Evolutionary conservation across 2,329 filamentous ascomycete species (phyloP).

Genomic region (Acarospora socialis): DNA sequence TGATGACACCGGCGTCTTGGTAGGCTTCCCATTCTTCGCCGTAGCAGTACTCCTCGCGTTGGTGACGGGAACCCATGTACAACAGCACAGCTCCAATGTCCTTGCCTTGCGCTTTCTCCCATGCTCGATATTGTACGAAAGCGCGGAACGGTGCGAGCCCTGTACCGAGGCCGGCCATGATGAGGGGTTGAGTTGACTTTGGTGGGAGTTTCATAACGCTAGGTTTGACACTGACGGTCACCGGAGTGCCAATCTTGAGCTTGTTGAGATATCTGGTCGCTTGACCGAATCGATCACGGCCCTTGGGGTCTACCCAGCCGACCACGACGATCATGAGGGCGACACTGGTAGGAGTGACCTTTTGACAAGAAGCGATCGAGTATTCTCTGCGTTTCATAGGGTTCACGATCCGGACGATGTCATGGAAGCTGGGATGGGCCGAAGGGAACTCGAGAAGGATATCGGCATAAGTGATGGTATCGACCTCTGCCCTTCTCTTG

Average conservation of each 20-base stretch:
- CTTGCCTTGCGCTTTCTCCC: conserved; percentile 95
- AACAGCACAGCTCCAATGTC: conserved; percentile 84
- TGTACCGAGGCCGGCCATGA: conserved; percentile 98
- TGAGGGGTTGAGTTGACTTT: conserved; percentile 77
- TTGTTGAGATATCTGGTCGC: conserved; percentile 78
- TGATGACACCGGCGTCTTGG: conserved; percentile 87
- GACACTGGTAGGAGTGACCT: conserved; percentile 79
- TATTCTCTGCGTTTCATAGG: conserved; percentile 96
- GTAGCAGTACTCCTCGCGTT: conserved; percentile 96
- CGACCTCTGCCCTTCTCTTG: conserved; percentile 80
- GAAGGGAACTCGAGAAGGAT: conserved; percentile 80
- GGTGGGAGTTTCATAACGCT: conserved; percentile 97
- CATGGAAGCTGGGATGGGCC: conserved; percentile 74
- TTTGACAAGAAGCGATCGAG: conserved; percentile 95
- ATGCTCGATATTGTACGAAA: conserved; percentile 93
- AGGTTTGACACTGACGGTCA: conserved; percentile 91
- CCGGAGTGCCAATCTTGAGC: conserved; percentile 58
- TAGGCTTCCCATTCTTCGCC: conserved; percentile 99
- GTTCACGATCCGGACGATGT: conserved; percentile 72
- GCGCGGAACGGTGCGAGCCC: conserved; percentile 98
- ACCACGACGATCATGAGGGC: conserved; percentile 95
- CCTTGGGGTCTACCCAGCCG: conserved; percentile 79
- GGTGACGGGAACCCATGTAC: conserved; percentile 93
- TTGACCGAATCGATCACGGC: conserved; percentile 81
- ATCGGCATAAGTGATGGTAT: conserved; percentile 83